These are phyloP conservation scores for Agaricus sinodeliciosus DNA, from an alignment of 768 basidiomycete genomes.

Conservation along the genomic window DNA sequence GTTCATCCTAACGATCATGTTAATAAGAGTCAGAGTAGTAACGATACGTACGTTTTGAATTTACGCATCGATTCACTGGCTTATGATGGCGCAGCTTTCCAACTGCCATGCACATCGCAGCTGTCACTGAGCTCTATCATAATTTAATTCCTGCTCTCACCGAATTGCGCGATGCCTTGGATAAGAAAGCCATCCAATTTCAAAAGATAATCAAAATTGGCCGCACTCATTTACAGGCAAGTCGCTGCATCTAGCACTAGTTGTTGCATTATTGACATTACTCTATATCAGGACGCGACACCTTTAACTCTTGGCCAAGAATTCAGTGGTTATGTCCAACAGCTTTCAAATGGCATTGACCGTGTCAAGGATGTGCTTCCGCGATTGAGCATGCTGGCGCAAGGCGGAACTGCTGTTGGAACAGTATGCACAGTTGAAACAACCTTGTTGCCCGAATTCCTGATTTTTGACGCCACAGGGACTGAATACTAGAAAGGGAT, in stretches of 20 bases:
- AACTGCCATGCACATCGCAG: slow-evolving; percentile 98
- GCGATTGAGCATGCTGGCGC: slow-evolving; percentile 83
- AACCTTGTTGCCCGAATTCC: not conserved
- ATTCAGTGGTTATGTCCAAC: slow-evolving; percentile 97
- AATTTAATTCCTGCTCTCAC: slow-evolving; percentile 80
- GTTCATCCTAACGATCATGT: slow-evolving; percentile 99
- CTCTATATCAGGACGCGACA: slow-evolving; percentile 73
- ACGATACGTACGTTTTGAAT: slow-evolving; percentile 74
- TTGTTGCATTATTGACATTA: slow-evolving; percentile 1
- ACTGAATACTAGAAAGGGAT: slow-evolving; percentile 93
- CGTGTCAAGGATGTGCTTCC: slow-evolving; percentile 79
- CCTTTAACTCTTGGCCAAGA: slow-evolving; percentile 97
- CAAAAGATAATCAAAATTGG: slow-evolving; percentile 97
- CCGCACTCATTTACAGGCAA: slow-evolving; percentile 87
- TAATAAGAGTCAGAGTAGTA: slow-evolving; percentile 98
- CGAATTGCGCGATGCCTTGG: slow-evolving; percentile 78
- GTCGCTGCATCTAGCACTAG: not conserved
- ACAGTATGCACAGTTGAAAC: slow-evolving; percentile 52
- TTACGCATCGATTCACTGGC: not conserved
- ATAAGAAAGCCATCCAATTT: slow-evolving; percentile 77
- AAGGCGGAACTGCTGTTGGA: slow-evolving; percentile 98
- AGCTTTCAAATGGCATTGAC: slow-evolving; percentile 84
- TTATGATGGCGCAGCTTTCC: slow-evolving; percentile 64
- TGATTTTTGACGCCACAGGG: slow-evolving; percentile 46
- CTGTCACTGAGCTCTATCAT: slow-evolving; percentile 79